Evolutionary conservation across 2,329 filamentous ascomycete species (phyloP).

Genomic region (Verticillium albo-atrum): DNA sequence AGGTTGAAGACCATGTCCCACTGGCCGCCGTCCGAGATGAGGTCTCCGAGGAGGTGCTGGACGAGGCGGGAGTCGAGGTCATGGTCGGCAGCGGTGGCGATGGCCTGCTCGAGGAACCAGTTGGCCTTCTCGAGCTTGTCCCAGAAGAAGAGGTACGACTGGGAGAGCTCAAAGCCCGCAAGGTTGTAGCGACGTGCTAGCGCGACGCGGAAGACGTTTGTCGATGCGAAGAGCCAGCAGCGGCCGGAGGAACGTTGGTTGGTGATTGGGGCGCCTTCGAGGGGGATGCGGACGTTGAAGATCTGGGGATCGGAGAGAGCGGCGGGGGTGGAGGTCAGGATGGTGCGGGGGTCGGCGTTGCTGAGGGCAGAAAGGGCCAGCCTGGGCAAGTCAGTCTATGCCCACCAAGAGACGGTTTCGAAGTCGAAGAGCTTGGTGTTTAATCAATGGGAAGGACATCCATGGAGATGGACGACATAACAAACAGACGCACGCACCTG

Average conservation of each 20-base stretch:
- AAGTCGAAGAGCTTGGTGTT: neutral
- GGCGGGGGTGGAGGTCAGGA: constrained; percentile 61
- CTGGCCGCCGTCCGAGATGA: constrained; percentile 78
- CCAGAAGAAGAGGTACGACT: constrained; percentile 87
- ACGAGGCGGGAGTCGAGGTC: constrained; percentile 70
- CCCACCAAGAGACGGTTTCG: neutral
- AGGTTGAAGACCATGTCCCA: constrained; percentile 92
- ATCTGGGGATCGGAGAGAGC: constrained; percentile 68
- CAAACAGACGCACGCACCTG: constrained; percentile 37
- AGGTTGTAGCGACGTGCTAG: constrained; percentile 81
- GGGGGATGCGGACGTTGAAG: constrained; percentile 78
- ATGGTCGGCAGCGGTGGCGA: constrained; percentile 63
- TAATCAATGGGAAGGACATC: neutral
- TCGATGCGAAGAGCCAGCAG: constrained; percentile 89
- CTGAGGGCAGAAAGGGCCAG: constrained; percentile 72
- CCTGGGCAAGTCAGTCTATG: constrained; percentile 31
- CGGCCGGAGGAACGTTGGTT: constrained; percentile 78
- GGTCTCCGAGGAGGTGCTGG: constrained; percentile 61
- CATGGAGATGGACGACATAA: neutral
- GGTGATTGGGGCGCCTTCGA: constrained; percentile 78
- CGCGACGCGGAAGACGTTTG: constrained; percentile 87
- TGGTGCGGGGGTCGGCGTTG: constrained; percentile 58
- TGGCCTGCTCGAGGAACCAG: constrained; percentile 80
- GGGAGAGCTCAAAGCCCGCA: constrained; percentile 77
- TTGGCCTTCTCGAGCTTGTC: constrained; percentile 92